Evolutionary conservation across 495 filamentous ascomycete species (phyloP), one percentile per base, ranked within the genome.

Genomic region (Podospora pseudocomata): DNA sequence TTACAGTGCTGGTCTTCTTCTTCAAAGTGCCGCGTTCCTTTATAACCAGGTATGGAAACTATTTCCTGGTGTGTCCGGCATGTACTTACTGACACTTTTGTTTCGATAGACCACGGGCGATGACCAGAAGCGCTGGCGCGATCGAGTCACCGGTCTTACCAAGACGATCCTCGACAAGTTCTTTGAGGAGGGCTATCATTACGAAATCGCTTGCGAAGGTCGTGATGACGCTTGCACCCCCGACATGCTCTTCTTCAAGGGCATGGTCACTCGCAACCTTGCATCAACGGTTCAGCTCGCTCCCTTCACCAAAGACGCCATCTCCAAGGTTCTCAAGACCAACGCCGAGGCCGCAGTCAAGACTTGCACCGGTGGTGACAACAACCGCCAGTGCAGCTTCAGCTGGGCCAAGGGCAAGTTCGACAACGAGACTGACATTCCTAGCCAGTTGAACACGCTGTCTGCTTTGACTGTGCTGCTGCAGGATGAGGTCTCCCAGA

Each of bases 211-310:
- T 18, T 94, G 91, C 78, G 91, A 93, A 71, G 72, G 79, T 0
- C 77, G 80, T 60, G 75, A 81, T 56, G 85, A 78, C 13, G 78
- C 81, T 2, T 93, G 91, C 79, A 87, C 90, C 71, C 82, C 86
- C 16, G 90, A 93, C 70, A 90, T 92, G 79, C 79, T 87, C 49
- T 89, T 85, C 59, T 94, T 93, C 88, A 94, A 93, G 77, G 91
- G 89, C 20, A 92, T 91, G 77, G 78, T 93, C 5, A 79, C 90
- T 23, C 89, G 92, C 49, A 92, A 90, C 89, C 85, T 95, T 85
- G 83, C 85, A n/a, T 81, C 83, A 18, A 83, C 87, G 28, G 87
- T 88, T 7, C 87, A 92, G 74, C 75, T 92, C 55, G 90, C 88
- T 0, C 91, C 92, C 0, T 88, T 87, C 73, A 89, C 85, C 11